Base-by-base conservation (phyloP, 1,139 yeast genomes). In the Blastobotrys niveus region DNA sequence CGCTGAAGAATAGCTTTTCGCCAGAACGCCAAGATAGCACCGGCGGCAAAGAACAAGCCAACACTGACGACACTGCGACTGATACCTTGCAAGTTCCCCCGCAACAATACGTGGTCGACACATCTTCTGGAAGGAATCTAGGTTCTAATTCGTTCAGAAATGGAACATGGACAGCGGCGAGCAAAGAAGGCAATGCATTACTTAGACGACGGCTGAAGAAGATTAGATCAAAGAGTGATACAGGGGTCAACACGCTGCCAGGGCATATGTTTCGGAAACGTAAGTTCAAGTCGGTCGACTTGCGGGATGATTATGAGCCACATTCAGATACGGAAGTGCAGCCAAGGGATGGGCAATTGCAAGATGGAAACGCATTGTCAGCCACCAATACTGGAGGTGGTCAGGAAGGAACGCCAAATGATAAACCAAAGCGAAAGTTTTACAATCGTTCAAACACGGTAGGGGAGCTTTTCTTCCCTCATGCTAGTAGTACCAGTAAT, bases 171-270 rank as follows among this genome's bases (percentile, higher is more conserved):
- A 22, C 34, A 2, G 33, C 38, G 14, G 26, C 43, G 3, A 40
- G 34, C 18, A 34, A 29, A 22, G 44, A 41, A n/a, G 39, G 35
- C 5, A 25, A 29, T 7, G 44, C 40, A 21, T n/a, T 21, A 5
- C 26, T 41, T 8, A 26, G 47, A 18, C 44, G 50, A 3, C 40
- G 46, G 21, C 34, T 54, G 35, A 40, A 44, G 26, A 54, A 53
- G 39, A 34, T 44, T 18, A 39, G 58, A 24, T 54, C 58, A 9
- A 53, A 50, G 32, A 53, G 57, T 30, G 56, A 53, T 31, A 51
- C 57, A 8, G 58, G 54, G 12, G 46, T 51, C 9, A 45, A 46
- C 10, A 34, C 48, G 14, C 7, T 42, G 14, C 42, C 51, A 12
- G 30, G 31, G 18, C 39, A 41, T 24, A 21, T 41, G 39, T 41